These are phyloP conservation scores for Termitomyces sp. DNA, from an alignment of 768 basidiomycete species.

Conservation along the genomic window DNA sequence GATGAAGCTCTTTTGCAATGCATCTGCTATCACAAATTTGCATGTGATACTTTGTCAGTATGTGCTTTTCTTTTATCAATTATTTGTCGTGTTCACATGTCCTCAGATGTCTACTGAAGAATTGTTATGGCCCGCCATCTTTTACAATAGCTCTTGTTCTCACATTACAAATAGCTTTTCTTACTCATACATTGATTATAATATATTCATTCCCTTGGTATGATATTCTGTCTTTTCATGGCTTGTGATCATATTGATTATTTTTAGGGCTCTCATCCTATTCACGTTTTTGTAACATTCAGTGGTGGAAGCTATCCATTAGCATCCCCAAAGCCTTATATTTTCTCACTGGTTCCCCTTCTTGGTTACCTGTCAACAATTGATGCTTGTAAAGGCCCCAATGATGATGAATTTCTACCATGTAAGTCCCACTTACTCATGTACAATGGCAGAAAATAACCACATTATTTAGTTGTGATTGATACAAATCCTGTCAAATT, in stretches of 20 bases:
- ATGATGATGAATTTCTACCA: too few species aligned
- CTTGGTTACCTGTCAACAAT: too few species aligned
- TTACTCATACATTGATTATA: background rate
- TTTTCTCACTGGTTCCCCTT: too few species aligned
- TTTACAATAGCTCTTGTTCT: too few species aligned
- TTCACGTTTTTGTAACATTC: background rate
- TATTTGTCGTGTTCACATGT: background rate
- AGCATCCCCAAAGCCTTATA: background rate
- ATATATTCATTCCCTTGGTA: background rate
- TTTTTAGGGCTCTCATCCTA: background rate
- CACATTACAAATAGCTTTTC: background rate
- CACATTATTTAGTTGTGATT: too few species aligned
- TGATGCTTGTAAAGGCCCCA: too few species aligned
- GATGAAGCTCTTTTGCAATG: too few species aligned
- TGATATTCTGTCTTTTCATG: background rate
- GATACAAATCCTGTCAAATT: too few species aligned
- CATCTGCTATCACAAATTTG: too few species aligned
- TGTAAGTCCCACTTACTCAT: too few species aligned
- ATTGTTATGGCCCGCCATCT: background rate
- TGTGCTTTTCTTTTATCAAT: background rate
- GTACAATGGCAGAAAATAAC: too few species aligned
- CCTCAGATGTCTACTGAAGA: background rate
- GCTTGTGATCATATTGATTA: background rate
- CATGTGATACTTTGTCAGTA: background rate
- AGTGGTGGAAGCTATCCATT: background rate